A percentile compares a stretch with the other conserved stretches of the same genome.
phyloP scores from a whole-genome alignment of 768 basidiomycete species.

The Boletus subparvulus region DNA sequence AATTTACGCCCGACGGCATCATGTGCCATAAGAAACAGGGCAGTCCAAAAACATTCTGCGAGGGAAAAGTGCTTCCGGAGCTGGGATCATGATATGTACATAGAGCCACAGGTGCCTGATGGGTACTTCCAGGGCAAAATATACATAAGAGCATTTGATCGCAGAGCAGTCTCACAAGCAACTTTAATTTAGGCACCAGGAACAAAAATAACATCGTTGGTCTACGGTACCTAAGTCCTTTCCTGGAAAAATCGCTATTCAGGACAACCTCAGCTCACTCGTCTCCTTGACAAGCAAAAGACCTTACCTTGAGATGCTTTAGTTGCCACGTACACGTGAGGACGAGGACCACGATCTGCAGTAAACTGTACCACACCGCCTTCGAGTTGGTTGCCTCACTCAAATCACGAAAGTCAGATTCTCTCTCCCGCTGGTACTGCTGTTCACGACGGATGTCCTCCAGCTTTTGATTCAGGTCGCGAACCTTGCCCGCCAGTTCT shows the following conservation, averaged over 20 bases:
- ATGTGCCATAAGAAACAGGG: background rate
- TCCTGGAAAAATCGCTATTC: constrained; percentile 82
- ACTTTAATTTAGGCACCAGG: background rate
- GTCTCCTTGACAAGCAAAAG: background rate
- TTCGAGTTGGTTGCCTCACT: constrained; percentile 89
- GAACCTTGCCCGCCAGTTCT: constrained; percentile 76
- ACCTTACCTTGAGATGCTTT: constrained; percentile 79
- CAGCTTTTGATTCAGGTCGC: constrained; percentile 91
- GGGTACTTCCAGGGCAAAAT: too few relatives aligned
- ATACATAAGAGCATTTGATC: too few relatives aligned
- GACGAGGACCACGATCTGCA: constrained; percentile 82
- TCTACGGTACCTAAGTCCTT: constrained; percentile 47
- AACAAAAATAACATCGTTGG: background rate
- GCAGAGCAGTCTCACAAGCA: background rate
- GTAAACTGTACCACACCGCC: constrained; percentile 92
- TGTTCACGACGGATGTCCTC: constrained; percentile 94
- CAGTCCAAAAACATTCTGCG: background rate
- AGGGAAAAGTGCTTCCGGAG: background rate
- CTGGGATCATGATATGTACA: too few relatives aligned
- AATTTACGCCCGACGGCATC: too few relatives aligned
- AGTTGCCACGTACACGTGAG: constrained; percentile 92
- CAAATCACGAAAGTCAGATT: constrained; percentile 83
- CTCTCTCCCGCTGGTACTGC: constrained; percentile 96
- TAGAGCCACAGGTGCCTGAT: constrained; percentile 1
- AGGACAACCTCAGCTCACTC: background rate